phyloP scores from a whole-genome alignment of 2,329 filamentous ascomycete genomes.

The Daldinia sp. region DNA sequence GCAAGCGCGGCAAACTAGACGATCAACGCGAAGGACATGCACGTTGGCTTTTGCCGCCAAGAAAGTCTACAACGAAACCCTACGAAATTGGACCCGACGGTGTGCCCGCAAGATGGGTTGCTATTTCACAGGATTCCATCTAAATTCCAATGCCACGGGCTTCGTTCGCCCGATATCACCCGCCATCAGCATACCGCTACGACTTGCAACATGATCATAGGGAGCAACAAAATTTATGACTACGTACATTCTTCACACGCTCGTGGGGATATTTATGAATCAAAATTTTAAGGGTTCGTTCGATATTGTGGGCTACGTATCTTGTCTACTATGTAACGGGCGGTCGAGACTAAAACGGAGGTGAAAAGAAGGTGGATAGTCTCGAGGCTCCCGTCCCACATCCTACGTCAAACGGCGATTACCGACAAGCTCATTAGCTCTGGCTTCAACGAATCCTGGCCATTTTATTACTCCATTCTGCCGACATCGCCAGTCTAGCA shows the following conservation, averaged over 20 bases:
- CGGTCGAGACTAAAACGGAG: neutral
- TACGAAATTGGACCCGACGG: constrained; percentile 67
- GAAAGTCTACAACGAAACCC: constrained; percentile 60
- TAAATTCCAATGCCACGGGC: constrained; percentile 1
- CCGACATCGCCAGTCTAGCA: constrained; percentile 32
- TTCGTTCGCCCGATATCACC: neutral
- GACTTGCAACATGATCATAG: constrained; percentile 6
- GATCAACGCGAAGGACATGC: constrained; percentile 72
- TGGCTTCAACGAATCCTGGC: constrained; percentile 21
- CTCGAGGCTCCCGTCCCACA: constrained; percentile 10
- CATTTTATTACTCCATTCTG: constrained; percentile 25
- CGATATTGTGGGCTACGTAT: constrained; percentile 13
- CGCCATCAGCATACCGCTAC: neutral
- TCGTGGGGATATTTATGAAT: constrained; percentile 5
- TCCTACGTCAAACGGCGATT: constrained; percentile 25
- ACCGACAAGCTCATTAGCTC: constrained; percentile 5
- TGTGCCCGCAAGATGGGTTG: constrained; percentile 67
- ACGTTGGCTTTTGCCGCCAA: constrained; percentile 73
- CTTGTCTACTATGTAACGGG: constrained; percentile 1
- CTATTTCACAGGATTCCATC: constrained; percentile 43
- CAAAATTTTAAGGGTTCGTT: constrained; percentile 8
- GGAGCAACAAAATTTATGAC: constrained; percentile 6
- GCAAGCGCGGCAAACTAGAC: constrained; percentile 70
- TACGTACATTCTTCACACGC: neutral
- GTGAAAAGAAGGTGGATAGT: constrained; percentile 4